These are phyloP conservation scores for Fusarium vanettenii DNA, from an alignment of 2,329 filamentous ascomycete genomes.

Conservation along the genomic window DNA sequence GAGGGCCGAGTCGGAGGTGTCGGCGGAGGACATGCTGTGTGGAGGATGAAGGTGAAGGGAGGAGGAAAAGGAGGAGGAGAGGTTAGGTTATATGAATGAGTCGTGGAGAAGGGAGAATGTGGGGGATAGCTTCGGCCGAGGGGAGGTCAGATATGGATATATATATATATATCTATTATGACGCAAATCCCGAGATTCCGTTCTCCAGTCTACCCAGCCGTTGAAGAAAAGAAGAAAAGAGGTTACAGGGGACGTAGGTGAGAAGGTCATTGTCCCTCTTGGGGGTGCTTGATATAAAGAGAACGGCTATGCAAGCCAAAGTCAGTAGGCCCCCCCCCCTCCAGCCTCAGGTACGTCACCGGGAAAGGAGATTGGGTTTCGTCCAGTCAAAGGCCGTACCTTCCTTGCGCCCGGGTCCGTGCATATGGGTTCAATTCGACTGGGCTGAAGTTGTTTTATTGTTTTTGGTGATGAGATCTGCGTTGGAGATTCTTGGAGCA, in stretches of 20 bases:
- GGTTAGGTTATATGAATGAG: conserved; percentile 19
- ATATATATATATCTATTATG: conserved; percentile 3
- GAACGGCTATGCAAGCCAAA: conserved; percentile 1
- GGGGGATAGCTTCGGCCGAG: conserved; percentile 34
- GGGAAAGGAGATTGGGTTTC: conserved; percentile 10
- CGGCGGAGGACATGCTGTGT: conserved; percentile 41
- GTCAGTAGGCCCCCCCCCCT: not conserved
- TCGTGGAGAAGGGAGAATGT: conserved; percentile 35
- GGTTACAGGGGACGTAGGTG: not conserved
- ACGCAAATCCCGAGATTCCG: conserved; percentile 14
- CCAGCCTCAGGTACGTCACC: conserved; percentile 26
- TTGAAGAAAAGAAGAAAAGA: not conserved
- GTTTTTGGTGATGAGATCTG: not conserved
- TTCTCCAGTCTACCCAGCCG: not conserved
- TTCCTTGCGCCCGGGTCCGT: conserved; percentile 17
- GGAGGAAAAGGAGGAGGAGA: not conserved
- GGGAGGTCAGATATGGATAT: conserved; percentile 5
- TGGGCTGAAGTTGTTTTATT: not conserved
- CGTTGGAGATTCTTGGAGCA: not conserved
- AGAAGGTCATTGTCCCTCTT: not conserved
- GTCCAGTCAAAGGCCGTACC: not conserved
- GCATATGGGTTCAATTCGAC: not conserved
- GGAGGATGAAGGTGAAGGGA: not conserved
- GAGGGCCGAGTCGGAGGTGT: conserved; percentile 41
- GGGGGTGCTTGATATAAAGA: not conserved